Evolutionary conservation across 2,329 filamentous ascomycete species (phyloP).

Genomic region (Curvularia lunata): DNA sequence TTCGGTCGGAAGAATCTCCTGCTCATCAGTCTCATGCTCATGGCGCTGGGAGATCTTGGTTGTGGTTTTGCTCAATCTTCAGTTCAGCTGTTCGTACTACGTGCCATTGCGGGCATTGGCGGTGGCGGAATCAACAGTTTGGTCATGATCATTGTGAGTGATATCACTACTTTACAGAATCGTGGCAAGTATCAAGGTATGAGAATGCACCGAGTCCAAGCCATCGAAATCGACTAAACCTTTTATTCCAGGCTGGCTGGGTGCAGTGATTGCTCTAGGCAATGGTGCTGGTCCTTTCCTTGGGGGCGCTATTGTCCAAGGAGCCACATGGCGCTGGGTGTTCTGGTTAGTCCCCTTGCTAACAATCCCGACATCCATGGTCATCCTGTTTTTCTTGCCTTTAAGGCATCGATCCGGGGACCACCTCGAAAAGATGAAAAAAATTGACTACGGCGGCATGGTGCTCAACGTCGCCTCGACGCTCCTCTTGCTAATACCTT

Average conservation of each 20-base stretch:
- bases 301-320: slow-evolving; percentile 27
- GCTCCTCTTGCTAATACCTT: slow-evolving; percentile 67
- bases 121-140: slow-evolving; percentile 62
- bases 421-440: slow-evolving; percentile 57
- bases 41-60: slow-evolving; percentile 64
- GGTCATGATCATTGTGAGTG: slow-evolving; percentile 47
- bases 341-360: slow-evolving; percentile 32
- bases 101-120: slow-evolving; percentile 64
- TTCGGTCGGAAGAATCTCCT: slow-evolving; percentile 57
- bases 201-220: background rate
- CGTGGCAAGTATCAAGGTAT: slow-evolving; percentile 47
- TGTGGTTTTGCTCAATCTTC: slow-evolving; percentile 64
- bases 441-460: slow-evolving; percentile 66
- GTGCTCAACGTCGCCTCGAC: slow-evolving; percentile 62
- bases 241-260: slow-evolving; percentile 19
- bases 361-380: slow-evolving; percentile 13
- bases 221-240: background rate
- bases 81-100: slow-evolving; percentile 66
- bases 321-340: slow-evolving; percentile 23
- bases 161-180: slow-evolving; percentile 44
- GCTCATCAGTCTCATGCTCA: slow-evolving; percentile 59
- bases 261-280: slow-evolving; percentile 27
- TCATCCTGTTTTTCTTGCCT: slow-evolving; percentile 25
- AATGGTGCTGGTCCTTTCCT: slow-evolving; percentile 29
- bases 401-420: slow-evolving; percentile 55